A percentile compares a stretch with the other conserved stretches of the same genome.
Evolutionary conservation across 257 asterid genomes (phyloP).

Genomic region (Galeopsis tetrahit): DNA sequence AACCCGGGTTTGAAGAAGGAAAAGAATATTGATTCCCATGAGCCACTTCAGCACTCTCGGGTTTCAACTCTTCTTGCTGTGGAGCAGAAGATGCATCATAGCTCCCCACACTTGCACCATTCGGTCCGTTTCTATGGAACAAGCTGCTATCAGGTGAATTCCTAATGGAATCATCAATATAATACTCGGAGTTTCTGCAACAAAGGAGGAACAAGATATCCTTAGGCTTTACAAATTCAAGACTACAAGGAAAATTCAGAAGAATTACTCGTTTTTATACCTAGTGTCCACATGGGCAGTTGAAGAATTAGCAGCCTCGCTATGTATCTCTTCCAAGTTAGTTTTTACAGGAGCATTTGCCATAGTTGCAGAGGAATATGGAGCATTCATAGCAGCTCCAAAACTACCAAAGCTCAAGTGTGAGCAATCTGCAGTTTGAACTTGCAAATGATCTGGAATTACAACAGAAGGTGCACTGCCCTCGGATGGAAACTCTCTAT

Average conservation of each 20-base stretch:
- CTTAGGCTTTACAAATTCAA: background rate
- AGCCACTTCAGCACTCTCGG: slow-evolving; percentile 61
- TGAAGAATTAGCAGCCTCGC: slow-evolving; percentile 51
- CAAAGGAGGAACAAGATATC: slow-evolving; percentile 31
- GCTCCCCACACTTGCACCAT: slow-evolving; percentile 51
- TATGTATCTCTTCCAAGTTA: slow-evolving; percentile 54
- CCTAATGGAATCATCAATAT: slow-evolving; percentile 59
- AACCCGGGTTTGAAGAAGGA: slow-evolving; percentile 59
- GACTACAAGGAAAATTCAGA: slow-evolving; percentile 18
- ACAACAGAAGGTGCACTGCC: slow-evolving; percentile 65
- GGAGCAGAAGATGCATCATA: slow-evolving; percentile 69
- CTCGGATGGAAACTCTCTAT: slow-evolving; percentile 48
- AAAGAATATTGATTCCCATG: slow-evolving; percentile 62
- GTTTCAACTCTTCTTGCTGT: slow-evolving; percentile 61
- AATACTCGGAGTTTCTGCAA: slow-evolving; percentile 71
- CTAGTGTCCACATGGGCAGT: slow-evolving; percentile 58
- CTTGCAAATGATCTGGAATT: slow-evolving; percentile 86
- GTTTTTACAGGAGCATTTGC: slow-evolving; percentile 51
- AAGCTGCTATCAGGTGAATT: slow-evolving; percentile 58
- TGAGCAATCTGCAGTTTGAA: slow-evolving; percentile 72
- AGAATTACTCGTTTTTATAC: slow-evolving; percentile 42
- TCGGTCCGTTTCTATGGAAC: slow-evolving; percentile 50
- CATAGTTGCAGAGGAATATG: slow-evolving; percentile 49
- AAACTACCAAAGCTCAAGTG: slow-evolving; percentile 96
- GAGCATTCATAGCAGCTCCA: slow-evolving; percentile 49